Base-by-base conservation (phyloP, 495 filamentous ascomycete species). In the Xylaria venustula region DNA sequence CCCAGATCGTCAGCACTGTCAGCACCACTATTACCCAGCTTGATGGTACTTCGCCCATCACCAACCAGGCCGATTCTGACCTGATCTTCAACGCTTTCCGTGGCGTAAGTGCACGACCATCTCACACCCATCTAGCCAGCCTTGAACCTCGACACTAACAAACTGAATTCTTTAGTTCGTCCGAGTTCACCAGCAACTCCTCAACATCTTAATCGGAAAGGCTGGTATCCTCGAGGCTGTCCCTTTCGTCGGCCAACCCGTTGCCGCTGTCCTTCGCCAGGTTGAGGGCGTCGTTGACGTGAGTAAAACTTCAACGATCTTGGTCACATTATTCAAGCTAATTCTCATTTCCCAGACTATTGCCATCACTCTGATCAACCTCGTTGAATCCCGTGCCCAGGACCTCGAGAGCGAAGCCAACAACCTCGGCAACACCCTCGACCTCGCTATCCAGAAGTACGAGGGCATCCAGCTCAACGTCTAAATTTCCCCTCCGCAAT, bases 191-290 rank as follows among this genome's bases (percentile, higher is more conserved):
- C 58, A 69, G 57, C 54, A 45, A 6, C 67, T 72, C 1, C 63
- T 76, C 32, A 66, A 69, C 61, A 67, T 69, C 32, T 9, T 75
- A 23, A 72, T 72, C 47, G 72, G 64, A 17, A 73, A 73, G 61
- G 64, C 65, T 22, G 66, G 62, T 7, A 5, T 73, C 25, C 30
- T 72, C 30, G 20, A 20, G 15, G 25, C 42, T 8, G 53, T 76
- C 44, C 61, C 60, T n/a, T 6, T 65, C 44, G 48, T 76, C 11
- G 72, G 72, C 37, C 41, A 60, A 26, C 65, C 70, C n/a, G 49
- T 66, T 14, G 11, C 61, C 17, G 6, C 46, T 15, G 51, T 59
- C 23, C 59, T 75, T 23, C 51, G 63, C 12, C 4, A 17, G 5
- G 1, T 71, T 17, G 71, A 70, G 51, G 12, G 15, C 14, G 54